Evolutionary conservation across 1,284 basidiomycete species (phyloP).

Genomic region (Moesziomyces sp.): DNA sequence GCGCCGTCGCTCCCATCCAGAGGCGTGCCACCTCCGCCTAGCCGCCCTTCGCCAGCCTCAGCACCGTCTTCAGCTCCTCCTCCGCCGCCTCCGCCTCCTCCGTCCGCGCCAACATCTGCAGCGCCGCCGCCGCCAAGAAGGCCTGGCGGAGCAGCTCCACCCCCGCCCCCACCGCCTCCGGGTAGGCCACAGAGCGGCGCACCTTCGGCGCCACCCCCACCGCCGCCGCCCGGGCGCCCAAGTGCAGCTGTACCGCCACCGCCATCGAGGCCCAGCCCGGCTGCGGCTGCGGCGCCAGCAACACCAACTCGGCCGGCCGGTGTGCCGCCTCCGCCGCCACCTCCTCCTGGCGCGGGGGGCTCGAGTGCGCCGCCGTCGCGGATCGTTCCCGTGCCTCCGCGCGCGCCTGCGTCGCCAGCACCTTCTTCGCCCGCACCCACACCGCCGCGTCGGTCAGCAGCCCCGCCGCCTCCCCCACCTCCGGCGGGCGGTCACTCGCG

Average conservation of each 20-base stretch:
- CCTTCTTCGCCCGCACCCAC: conserved; percentile 25
- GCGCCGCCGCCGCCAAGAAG: conserved; percentile 31
- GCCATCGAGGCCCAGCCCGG: conserved; percentile 14
- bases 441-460: conserved; percentile 80
- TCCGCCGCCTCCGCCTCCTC: conserved; percentile 33
- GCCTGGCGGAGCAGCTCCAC: conserved; percentile 8
- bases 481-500: conserved; percentile 39
- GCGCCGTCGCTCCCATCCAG: conserved; percentile 37
- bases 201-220: conserved; percentile 3
- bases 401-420: conserved; percentile 9
- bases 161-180: conserved; percentile 24
- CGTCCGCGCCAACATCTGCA: conserved; percentile 21
- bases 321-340: conserved; percentile 21
- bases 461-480: conserved; percentile 77
- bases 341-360: conserved; percentile 7
- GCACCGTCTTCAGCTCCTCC: conserved; percentile 15
- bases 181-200: conserved; percentile 12
- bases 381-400: conserved; percentile 25
- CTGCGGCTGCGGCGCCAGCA: conserved; percentile 9
- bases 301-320: conserved; percentile 21
- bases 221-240: conserved; percentile 14
- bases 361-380: conserved; percentile 20
- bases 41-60: conserved; percentile 31
- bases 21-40: conserved; percentile 44
- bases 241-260: conserved; percentile 14